These are phyloP conservation scores for Whalleya microplaca DNA, from an alignment of 2,329 filamentous ascomycete genomes.

Conservation along the genomic window DNA sequence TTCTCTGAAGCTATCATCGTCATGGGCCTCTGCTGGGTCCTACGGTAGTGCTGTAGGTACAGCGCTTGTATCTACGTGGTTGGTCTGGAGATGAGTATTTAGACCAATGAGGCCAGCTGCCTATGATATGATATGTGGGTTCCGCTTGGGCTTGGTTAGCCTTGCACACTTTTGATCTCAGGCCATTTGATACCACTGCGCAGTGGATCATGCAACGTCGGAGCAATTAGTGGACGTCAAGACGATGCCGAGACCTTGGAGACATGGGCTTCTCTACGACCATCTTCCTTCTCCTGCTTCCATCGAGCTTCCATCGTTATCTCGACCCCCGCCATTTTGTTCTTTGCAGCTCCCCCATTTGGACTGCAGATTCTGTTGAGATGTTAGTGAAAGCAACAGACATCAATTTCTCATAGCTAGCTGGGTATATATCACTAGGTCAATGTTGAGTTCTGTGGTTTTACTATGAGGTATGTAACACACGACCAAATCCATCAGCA, in stretches of 20 bases:
- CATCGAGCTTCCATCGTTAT: constrained; percentile 40
- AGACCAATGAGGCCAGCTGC: background rate
- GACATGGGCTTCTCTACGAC: constrained; percentile 16
- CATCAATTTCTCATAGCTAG: constrained; percentile 8
- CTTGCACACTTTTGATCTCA: constrained; percentile 5
- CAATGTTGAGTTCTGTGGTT: constrained; percentile 9
- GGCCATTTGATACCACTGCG: constrained; percentile 8
- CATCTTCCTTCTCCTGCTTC: constrained; percentile 29
- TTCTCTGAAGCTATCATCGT: constrained; percentile 15
- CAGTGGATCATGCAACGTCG: constrained; percentile 14
- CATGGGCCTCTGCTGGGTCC: constrained; percentile 18
- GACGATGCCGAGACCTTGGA: constrained; percentile 21
- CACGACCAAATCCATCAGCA: constrained; percentile 18
- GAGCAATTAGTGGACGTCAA: constrained; percentile 13
- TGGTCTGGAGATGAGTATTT: constrained; percentile 14
- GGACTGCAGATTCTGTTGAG: constrained; percentile 28
- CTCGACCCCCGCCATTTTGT: constrained; percentile 33
- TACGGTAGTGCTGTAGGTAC: constrained; percentile 22
- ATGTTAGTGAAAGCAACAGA: constrained; percentile 5
- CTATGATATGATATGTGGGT: constrained; percentile 6
- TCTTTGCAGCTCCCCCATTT: constrained; percentile 40
- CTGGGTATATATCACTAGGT: constrained; percentile 11
- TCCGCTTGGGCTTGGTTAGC: constrained; percentile 19
- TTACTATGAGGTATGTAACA: constrained; percentile 26
- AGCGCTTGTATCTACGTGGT: constrained; percentile 14